These are phyloP conservation scores for Chytriomyces sp. DNA, from an alignment of 192 early-diverging fungal genomes.

Conservation along the genomic window DNA sequence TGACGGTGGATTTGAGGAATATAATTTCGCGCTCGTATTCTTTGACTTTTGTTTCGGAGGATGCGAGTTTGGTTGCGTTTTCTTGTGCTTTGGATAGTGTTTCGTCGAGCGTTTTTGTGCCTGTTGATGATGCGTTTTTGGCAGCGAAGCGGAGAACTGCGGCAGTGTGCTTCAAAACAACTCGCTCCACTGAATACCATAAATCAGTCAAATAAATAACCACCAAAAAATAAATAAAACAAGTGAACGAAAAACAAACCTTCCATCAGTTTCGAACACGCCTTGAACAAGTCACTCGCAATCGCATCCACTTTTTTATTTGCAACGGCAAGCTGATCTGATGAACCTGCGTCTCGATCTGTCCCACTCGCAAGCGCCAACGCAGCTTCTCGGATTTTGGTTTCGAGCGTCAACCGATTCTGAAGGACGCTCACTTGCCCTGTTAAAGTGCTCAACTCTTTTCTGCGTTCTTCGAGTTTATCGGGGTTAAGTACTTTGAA, in stretches of 20 bases:
- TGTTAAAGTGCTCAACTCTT: slow-evolving; percentile 35
- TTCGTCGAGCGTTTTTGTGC: background rate
- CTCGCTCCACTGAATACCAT: slow-evolving; percentile 42
- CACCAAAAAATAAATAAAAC: background rate
- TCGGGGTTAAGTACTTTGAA: slow-evolving; percentile 44
- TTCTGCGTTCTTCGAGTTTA: slow-evolving; percentile 47
- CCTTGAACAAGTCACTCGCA: slow-evolving; percentile 45
- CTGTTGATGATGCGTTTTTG: background rate
- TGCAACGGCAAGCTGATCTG: slow-evolving; percentile 43
- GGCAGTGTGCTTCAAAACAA: slow-evolving; percentile 51
- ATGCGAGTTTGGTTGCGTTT: slow-evolving; percentile 32
- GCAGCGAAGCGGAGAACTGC: slow-evolving; percentile 45
- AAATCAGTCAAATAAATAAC: background rate
- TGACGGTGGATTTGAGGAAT: slow-evolving; percentile 45
- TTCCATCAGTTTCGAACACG: slow-evolving; percentile 40
- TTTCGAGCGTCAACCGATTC: slow-evolving; percentile 49
- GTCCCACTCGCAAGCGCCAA: slow-evolving; percentile 35
- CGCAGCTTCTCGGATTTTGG: slow-evolving; percentile 51
- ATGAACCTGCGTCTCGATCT: slow-evolving; percentile 27
- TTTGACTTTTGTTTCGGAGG: slow-evolving; percentile 45
- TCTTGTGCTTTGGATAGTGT: background rate
- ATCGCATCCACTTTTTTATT: slow-evolving; percentile 50
- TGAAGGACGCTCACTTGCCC: slow-evolving; percentile 42
- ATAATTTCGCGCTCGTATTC: slow-evolving; percentile 50
- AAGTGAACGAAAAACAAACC: background rate